These are phyloP conservation scores for Suillus bovinus DNA, from an alignment of 768 basidiomycete species.

Conservation along the genomic window DNA sequence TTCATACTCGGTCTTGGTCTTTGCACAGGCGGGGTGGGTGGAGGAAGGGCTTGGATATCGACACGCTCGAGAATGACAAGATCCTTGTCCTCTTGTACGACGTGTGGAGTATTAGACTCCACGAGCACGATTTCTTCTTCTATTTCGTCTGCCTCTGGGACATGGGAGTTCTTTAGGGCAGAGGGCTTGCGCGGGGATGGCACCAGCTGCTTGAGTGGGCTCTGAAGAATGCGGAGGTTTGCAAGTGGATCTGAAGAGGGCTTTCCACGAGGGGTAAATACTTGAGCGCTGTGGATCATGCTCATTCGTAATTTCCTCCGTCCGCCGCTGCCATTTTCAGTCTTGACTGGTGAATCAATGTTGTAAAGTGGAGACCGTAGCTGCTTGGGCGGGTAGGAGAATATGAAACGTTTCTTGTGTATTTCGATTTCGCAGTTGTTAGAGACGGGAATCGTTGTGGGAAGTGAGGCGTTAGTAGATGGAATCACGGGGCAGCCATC, in stretches of 20 bases:
- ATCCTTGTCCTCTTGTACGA: conserved; percentile 69
- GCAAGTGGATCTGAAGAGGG: conserved; percentile 59
- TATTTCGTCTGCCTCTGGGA: conserved; percentile 37
- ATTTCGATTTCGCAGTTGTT: conserved; percentile 71
- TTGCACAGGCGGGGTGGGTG: conserved; percentile 11
- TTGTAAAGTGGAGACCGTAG: conserved; percentile 52
- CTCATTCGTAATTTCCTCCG: conserved; percentile 60
- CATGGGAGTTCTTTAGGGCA: conserved; percentile 12
- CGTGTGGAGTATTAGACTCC: conserved; percentile 63
- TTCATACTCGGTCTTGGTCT: not conserved
- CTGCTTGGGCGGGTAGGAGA: conserved; percentile 75
- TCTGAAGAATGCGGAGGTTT: conserved; percentile 64
- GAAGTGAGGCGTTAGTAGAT: conserved; percentile 27
- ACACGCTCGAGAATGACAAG: conserved; percentile 74
- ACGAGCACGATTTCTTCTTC: conserved; percentile 60
- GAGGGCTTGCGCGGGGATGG: conserved; percentile 16
- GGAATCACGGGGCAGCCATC: conserved; percentile 68
- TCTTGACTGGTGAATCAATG: conserved; percentile 47
- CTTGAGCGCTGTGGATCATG: conserved; percentile 74
- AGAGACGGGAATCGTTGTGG: conserved; percentile 60
- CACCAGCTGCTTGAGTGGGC: conserved; percentile 28
- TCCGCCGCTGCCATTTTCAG: not conserved
- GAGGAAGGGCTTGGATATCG: conserved; percentile 31
- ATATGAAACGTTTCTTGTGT: conserved; percentile 68
- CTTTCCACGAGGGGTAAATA: conserved; percentile 58